Conservation (phyloP, 805 yeast genomes). For the Candida sonorensis region DNA sequence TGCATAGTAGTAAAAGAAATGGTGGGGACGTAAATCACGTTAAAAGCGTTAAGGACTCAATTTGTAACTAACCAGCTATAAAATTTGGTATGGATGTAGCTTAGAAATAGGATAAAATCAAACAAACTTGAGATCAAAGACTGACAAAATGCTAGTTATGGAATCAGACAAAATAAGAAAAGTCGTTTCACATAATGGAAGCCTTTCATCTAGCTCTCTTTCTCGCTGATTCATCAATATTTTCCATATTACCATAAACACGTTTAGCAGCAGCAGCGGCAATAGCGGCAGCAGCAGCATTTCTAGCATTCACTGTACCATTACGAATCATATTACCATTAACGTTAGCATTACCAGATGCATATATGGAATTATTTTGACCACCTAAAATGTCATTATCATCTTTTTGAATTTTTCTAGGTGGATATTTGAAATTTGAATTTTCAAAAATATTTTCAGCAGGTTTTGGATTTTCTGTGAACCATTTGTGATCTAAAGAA, state of each 20-base stretch:
- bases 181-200: too few species aligned
- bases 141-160: too few species aligned
- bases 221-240: slow-evolving; percentile 9
- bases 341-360: not conserved
- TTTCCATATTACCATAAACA: slow-evolving; percentile 6
- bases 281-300: not conserved
- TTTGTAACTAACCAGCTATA: too few species aligned
- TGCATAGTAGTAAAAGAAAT: too few species aligned
- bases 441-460: slow-evolving; percentile 76
- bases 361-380: slow-evolving; percentile 13
- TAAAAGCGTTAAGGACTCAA: too few species aligned
- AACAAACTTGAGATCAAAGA: too few species aligned
- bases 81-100: too few species aligned
- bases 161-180: too few species aligned
- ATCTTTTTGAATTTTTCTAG: slow-evolving; percentile 78
- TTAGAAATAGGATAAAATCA: too few species aligned
- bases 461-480: slow-evolving; percentile 63
- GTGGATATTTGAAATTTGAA: slow-evolving; percentile 68
- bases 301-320: too few species aligned
- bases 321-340: not conserved
- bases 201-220: slow-evolving; percentile 10
- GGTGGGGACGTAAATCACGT: too few species aligned
- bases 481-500: slow-evolving; percentile 74
- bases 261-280: slow-evolving; percentile 2
- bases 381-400: slow-evolving; percentile 64